A percentile compares a stretch with the other conserved stretches of the same genome.
Evolutionary conservation across 1,284 basidiomycete species (phyloP).

Genomic region (Cryptococcus neoformans): DNA sequence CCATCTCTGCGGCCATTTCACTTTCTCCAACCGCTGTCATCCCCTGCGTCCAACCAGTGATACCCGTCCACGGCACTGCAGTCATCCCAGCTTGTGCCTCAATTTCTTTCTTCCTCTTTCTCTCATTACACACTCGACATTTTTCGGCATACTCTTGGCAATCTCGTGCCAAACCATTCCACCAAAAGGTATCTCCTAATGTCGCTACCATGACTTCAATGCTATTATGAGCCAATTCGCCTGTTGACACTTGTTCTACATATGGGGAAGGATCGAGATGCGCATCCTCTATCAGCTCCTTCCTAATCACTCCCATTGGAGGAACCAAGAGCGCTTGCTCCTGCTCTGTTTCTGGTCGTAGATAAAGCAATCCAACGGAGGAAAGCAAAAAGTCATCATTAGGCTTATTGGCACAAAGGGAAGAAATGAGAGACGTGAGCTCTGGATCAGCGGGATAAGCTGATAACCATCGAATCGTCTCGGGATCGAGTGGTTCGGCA

Average conservation of each 20-base stretch:
- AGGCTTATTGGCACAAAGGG: slow-evolving; percentile 13
- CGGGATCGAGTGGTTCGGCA: slow-evolving; percentile 19
- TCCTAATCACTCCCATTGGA: slow-evolving; percentile 26
- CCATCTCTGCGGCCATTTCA: slow-evolving; percentile 36
- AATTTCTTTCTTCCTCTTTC: slow-evolving; percentile 1
- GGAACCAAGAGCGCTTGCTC: slow-evolving; percentile 31
- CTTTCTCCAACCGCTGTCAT: slow-evolving; percentile 14
- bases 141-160: slow-evolving; percentile 10
- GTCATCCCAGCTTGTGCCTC: slow-evolving; percentile 5
- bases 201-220: slow-evolving; percentile 17
- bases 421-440: slow-evolving; percentile 24
- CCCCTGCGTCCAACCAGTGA: slow-evolving; percentile 14
- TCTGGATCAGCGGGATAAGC: slow-evolving; percentile 31
- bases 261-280: slow-evolving; percentile 16
- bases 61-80: slow-evolving; percentile 9
- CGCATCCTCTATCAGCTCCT: slow-evolving; percentile 28
- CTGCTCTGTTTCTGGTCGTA: slow-evolving; percentile 16
- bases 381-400: slow-evolving; percentile 35
- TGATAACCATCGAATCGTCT: slow-evolving; percentile 31
- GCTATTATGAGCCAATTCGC: slow-evolving; percentile 13
- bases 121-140: slow-evolving; percentile 18
- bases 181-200: slow-evolving; percentile 32
- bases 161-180: slow-evolving; percentile 28
- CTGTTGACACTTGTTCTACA: not conserved
- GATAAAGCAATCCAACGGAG: slow-evolving; percentile 35